Percentiles rank a stretch among this genome's conserved stretches.
Conservation (phyloP, 768 basidiomycete genomes). For the Suillus sp. region DNA sequence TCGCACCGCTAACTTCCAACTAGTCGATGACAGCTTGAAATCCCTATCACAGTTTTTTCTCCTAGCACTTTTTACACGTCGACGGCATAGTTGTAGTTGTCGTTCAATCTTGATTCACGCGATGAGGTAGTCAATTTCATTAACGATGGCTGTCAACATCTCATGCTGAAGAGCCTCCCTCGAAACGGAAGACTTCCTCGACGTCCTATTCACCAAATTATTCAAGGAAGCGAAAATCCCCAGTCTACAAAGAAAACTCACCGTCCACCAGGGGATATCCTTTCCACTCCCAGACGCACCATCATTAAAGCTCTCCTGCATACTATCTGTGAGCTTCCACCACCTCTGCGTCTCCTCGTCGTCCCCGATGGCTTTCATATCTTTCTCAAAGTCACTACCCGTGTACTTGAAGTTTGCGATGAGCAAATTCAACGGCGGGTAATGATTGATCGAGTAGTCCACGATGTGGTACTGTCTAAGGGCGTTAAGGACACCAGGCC, state of each 20-base stretch:
- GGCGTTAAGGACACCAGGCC: constrained; percentile 69
- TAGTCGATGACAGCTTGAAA: no score
- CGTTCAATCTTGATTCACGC: background rate
- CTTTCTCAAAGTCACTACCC: constrained; percentile 61
- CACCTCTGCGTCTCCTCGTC: constrained; percentile 73
- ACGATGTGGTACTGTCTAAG: constrained; percentile 62
- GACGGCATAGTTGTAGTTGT: background rate
- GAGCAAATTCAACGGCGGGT: constrained; percentile 62
- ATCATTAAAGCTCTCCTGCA: constrained; percentile 77
- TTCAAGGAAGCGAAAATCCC: background rate
- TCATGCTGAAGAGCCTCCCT: constrained; percentile 37
- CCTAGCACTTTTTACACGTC: no score
- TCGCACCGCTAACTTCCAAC: background rate
- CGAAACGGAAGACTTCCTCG: constrained; percentile 75
- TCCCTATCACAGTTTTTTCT: no score
- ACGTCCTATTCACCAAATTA: constrained; percentile 37
- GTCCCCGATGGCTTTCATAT: constrained; percentile 63
- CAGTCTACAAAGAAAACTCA: constrained; percentile 20
- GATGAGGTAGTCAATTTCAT: background rate
- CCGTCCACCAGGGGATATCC: constrained; percentile 71
- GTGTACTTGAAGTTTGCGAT: constrained; percentile 80
- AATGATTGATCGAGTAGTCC: constrained; percentile 79
- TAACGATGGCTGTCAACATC: background rate
- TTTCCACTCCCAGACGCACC: constrained; percentile 70
- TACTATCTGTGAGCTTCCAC: constrained; percentile 71